A percentile compares a stretch with the other conserved stretches of the same genome.
Conservation (phyloP, 2,329 filamentous ascomycete genomes). For the Aspergillus terreus region DNA sequence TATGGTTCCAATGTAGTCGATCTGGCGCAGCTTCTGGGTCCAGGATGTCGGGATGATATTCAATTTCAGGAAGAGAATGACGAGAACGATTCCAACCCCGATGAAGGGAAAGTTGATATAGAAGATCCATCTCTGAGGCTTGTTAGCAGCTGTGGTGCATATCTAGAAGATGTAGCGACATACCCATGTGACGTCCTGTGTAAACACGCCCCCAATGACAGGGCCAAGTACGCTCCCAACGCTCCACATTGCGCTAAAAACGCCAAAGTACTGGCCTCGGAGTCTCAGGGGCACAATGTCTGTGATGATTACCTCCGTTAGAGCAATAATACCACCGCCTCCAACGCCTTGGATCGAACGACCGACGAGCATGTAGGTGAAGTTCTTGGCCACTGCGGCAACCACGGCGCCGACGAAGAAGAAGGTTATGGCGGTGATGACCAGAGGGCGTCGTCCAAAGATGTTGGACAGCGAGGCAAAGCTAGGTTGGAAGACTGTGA, state of each 20-base stretch:
- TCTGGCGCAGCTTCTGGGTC: conserved; percentile 38
- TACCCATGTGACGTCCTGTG: conserved; percentile 17
- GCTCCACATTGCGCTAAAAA: conserved; percentile 39
- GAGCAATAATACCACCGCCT: conserved; percentile 42
- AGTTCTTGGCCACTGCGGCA: conserved; percentile 39
- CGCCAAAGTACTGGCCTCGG: conserved; percentile 39
- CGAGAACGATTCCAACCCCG: conserved; percentile 17
- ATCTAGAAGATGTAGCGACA: background rate
- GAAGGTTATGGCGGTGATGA: conserved; percentile 38
- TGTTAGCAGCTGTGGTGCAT: background rate
- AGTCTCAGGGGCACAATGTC: conserved; percentile 42
- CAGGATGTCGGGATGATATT: background rate
- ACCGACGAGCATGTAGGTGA: conserved; percentile 46
- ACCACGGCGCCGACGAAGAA: conserved; percentile 46
- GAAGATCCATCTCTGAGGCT: conserved; percentile 23
- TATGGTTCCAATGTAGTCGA: conserved; percentile 60
- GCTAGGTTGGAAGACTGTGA: conserved; percentile 47
- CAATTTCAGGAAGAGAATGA: conserved; percentile 10
- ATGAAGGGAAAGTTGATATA: conserved; percentile 28
- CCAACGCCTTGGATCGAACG: conserved; percentile 44
- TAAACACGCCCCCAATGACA: conserved; percentile 46
- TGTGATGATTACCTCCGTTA: conserved; percentile 43
- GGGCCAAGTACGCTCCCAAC: conserved; percentile 38
- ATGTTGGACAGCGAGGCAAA: conserved; percentile 47
- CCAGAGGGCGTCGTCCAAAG: conserved; percentile 44